These are phyloP conservation scores for Termitomyces sp. DNA, from an alignment of 768 basidiomycete species.

Conservation along the genomic window DNA sequence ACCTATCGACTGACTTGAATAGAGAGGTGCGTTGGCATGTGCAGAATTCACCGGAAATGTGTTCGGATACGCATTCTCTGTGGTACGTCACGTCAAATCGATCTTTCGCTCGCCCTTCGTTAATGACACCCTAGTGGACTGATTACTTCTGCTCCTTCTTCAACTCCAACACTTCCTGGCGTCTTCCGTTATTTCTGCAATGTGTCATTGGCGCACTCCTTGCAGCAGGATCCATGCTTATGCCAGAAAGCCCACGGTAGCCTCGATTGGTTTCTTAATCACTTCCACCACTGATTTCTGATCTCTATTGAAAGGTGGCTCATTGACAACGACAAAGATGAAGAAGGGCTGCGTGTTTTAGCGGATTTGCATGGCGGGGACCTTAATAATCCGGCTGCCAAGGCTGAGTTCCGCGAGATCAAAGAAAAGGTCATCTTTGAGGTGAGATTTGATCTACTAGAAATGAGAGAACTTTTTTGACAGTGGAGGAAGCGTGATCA, in stretches of 20 bases:
- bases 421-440: slow-evolving; percentile 73
- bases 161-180: slow-evolving; percentile 75
- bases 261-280: not conserved
- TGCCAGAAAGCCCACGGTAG: slow-evolving; percentile 83
- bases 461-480: not conserved
- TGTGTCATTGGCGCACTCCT: slow-evolving; percentile 77
- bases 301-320: slow-evolving; percentile 58
- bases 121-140: slow-evolving; percentile 54
- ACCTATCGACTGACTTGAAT: slow-evolving; percentile 1
- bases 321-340: slow-evolving; percentile 80
- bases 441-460: slow-evolving; percentile 27
- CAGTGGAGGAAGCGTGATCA: slow-evolving; percentile 44
- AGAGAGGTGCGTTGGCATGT: slow-evolving; percentile 84
- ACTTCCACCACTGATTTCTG: not conserved
- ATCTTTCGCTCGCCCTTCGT: not conserved
- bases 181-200: slow-evolving; percentile 77
- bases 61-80: slow-evolving; percentile 77
- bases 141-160: slow-evolving; percentile 89
- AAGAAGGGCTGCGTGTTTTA: slow-evolving; percentile 78
- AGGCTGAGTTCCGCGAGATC: slow-evolving; percentile 83
- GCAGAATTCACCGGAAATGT: slow-evolving; percentile 91
- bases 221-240: slow-evolving; percentile 65
- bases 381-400: slow-evolving; percentile 56
- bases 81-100: slow-evolving; percentile 44
- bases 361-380: slow-evolving; percentile 87